These are phyloP conservation scores for Phytopythium delawarense DNA, from an alignment of 352 stramenopile species.

Conservation along the genomic window DNA sequence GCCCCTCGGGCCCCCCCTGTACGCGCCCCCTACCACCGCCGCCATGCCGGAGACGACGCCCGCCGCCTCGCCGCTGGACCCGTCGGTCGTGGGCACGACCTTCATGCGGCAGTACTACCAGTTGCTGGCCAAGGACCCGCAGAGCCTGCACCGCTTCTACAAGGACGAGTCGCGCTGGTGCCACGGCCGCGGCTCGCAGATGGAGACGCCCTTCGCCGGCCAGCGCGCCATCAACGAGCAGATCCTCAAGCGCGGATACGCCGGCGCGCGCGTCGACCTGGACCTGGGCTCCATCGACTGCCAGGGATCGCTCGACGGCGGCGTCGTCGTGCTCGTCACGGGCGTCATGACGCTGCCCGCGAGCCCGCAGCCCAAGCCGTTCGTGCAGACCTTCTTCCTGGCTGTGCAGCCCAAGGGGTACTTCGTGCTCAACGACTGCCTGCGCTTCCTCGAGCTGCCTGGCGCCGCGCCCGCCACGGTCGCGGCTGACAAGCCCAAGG, in stretches of 20 bases:
- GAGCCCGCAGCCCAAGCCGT: constrained; percentile 53
- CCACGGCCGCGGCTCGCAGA: constrained; percentile 74
- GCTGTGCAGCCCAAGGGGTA: constrained; percentile 85
- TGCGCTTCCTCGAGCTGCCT: constrained; percentile 79
- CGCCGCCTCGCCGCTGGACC: constrained; percentile 11
- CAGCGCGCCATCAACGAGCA: constrained; percentile 81
- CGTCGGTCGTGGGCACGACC: constrained; percentile 66
- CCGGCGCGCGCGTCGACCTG: constrained; percentile 71
- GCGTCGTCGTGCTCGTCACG: constrained; percentile 83
- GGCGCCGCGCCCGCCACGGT: constrained; percentile 11
- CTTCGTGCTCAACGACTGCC: constrained; percentile 86
- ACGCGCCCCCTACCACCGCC: background rate
- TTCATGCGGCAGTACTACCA: constrained; percentile 91
- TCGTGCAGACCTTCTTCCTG: constrained; percentile 88
- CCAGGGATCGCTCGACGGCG: constrained; percentile 61
- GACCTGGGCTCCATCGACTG: constrained; percentile 85
- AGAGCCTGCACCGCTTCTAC: constrained; percentile 86
- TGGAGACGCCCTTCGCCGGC: constrained; percentile 73
- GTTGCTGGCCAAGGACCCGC: constrained; percentile 78
- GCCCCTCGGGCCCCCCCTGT: constrained; percentile 1
- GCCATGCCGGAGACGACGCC: constrained; percentile 44
- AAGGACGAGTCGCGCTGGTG: constrained; percentile 83
- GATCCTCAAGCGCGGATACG: constrained; percentile 78
- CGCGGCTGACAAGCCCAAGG: constrained; percentile 11
- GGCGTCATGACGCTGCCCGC: constrained; percentile 77